Conservation (phyloP, 2,329 filamentous ascomycete genomes). For the Fusarium metavorans region DNA sequence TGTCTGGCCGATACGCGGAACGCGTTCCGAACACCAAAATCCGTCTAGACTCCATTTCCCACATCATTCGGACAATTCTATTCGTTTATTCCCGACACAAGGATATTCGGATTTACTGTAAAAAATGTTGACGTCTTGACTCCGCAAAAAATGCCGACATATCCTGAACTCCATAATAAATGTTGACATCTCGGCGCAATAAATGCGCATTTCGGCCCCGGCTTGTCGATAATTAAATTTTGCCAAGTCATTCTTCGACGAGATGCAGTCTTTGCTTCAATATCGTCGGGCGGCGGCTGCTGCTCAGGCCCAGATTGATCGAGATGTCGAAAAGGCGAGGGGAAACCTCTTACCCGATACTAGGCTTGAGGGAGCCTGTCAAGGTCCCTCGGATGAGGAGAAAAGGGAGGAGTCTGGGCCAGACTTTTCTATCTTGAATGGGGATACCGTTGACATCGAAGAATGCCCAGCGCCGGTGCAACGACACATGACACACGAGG, state of each 20-base stretch:
- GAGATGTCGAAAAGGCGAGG: constrained; percentile 27
- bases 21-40: neutral
- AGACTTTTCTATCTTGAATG: neutral
- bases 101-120: neutral
- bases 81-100: neutral
- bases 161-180: neutral
- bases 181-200: neutral
- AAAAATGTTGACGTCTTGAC: neutral
- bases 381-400: neutral
- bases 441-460: neutral
- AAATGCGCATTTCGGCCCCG: neutral
- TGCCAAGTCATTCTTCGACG: neutral
- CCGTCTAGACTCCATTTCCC: neutral
- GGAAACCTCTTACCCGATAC: neutral
- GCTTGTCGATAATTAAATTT: neutral
- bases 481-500: constrained; percentile 5
- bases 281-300: constrained; percentile 32
- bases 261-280: constrained; percentile 38
- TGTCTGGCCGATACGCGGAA: neutral
- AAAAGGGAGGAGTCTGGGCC: neutral
- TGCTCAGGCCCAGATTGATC: constrained; percentile 37
- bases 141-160: neutral
- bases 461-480: neutral
- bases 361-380: neutral
- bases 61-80: neutral